Conservation (phyloP, 345 rosid species). For the Nasturtium officinale region DNA sequence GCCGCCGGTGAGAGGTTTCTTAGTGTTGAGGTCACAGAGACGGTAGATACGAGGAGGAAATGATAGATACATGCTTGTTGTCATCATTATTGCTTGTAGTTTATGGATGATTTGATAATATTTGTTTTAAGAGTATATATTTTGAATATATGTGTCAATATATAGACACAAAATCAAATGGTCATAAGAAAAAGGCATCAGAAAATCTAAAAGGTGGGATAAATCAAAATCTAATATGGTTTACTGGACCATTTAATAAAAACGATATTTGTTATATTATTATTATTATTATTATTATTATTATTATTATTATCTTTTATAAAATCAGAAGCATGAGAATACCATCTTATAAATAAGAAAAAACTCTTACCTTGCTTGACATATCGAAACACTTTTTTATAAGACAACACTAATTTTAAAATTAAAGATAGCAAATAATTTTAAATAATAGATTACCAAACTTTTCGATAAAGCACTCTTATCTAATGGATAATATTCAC, state of each 20-base stretch:
- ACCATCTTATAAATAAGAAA: background rate
- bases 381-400: background rate
- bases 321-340: background rate
- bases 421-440: no score
- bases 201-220: no score
- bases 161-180: background rate
- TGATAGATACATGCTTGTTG: constrained; percentile 3
- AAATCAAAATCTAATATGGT: background rate
- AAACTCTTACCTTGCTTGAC: background rate
- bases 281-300: no score
- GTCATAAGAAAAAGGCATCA: background rate
- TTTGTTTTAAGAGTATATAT: background rate
- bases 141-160: background rate
- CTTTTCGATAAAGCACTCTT: no score
- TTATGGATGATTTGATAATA: background rate
- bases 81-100: background rate
- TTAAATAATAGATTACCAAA: no score
- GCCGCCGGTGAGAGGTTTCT: background rate
- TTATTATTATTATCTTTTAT: background rate
- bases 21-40: background rate
- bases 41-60: constrained; percentile 5
- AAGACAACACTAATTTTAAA: no score
- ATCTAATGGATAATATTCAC: background rate
- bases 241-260: background rate
- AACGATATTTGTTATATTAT: no score